Base-by-base conservation (phyloP, 495 filamentous ascomycete species). In the Durotheca rogersii region DNA sequence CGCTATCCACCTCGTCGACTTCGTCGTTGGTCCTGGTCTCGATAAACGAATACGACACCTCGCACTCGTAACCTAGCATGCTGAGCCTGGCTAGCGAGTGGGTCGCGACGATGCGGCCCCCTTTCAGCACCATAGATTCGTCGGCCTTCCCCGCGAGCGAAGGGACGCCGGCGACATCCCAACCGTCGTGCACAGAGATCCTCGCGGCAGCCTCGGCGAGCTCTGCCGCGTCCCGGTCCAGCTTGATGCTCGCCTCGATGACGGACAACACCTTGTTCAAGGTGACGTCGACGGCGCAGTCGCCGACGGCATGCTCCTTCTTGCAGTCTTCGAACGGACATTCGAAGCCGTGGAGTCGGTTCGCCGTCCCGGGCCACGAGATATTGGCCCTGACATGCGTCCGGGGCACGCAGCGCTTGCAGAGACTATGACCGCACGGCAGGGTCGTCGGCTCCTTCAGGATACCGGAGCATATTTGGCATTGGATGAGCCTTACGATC, bases 361-460 rank as follows among this genome's bases (percentile, higher is more conserved):
- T 80, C 18, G 78, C 74, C 2, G 73, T 76, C 27, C 76, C 79
- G 0, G 88, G 88, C 68, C 90, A 95, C 7, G 88, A 82, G 33
- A 94, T 85, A 48, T 86, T 80, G 47, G 71, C 71, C 18, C 89
- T 77, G 15, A 67, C 58, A 53, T 81, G 79, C 4, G 80, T 58
- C 21, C 76, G 65, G 5, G 91, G 90, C 1, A 95, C 69, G 67
- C 91, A 96, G 12, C 61, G 62, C 49, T 79, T 81, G 69, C 91
- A 96, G 4, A 95, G 56, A 5, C 85, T 80, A 62, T 86, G 81
- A 2, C 91, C 90, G 62, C 91, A 96, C 2, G 90, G 90, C 12
- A 96, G 71, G 3, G 87, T 88, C 33, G 88, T 72, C 9, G 91
- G 89, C 0, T 76, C 72, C 20, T 67, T 75, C 2, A 92, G 71